Evolutionary conservation across 371 early-diverging fungal genomes (phyloP).

Genomic region (Smittium mucronatum): DNA sequence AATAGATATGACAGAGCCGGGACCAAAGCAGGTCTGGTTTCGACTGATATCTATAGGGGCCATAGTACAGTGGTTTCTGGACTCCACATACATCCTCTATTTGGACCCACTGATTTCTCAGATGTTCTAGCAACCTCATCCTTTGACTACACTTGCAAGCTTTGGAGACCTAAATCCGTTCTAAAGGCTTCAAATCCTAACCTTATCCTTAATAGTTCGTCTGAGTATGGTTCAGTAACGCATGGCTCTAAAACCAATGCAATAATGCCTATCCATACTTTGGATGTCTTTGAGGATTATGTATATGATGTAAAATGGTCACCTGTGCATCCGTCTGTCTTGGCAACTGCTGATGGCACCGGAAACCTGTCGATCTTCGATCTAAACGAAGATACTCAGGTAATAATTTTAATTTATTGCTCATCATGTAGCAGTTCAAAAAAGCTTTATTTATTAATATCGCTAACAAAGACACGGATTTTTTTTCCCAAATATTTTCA

Average conservation of each 20-base stretch:
- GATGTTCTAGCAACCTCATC: slow-evolving; percentile 81
- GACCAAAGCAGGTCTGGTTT: slow-evolving; percentile 88
- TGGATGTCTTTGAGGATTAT: slow-evolving; percentile 87
- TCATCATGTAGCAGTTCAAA: no score
- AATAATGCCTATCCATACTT: slow-evolving; percentile 67
- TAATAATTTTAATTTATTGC: no score
- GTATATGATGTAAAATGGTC: slow-evolving; percentile 95
- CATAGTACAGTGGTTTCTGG: slow-evolving; percentile 83
- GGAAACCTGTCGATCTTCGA: slow-evolving; percentile 87
- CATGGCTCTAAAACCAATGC: slow-evolving; percentile 36
- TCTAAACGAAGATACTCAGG: slow-evolving; percentile 75
- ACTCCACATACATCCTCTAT: slow-evolving; percentile 79
- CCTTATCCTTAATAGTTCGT: slow-evolving; percentile 19
- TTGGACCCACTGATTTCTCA: slow-evolving; percentile 68
- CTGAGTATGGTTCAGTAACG: background rate
- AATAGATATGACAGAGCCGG: slow-evolving; percentile 89
- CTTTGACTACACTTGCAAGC: slow-evolving; percentile 90
- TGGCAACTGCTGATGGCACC: slow-evolving; percentile 81
- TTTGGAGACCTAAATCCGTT: slow-evolving; percentile 72
- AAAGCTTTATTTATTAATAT: no score
- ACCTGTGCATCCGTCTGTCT: slow-evolving; percentile 83
- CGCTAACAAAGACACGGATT: no score
- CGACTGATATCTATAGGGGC: slow-evolving; percentile 65
- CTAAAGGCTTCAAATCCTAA: slow-evolving; percentile 33
- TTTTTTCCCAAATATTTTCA: no score